These are phyloP conservation scores for Paxillus rubicundulus DNA, from an alignment of 768 basidiomycete species.

Conservation along the genomic window DNA sequence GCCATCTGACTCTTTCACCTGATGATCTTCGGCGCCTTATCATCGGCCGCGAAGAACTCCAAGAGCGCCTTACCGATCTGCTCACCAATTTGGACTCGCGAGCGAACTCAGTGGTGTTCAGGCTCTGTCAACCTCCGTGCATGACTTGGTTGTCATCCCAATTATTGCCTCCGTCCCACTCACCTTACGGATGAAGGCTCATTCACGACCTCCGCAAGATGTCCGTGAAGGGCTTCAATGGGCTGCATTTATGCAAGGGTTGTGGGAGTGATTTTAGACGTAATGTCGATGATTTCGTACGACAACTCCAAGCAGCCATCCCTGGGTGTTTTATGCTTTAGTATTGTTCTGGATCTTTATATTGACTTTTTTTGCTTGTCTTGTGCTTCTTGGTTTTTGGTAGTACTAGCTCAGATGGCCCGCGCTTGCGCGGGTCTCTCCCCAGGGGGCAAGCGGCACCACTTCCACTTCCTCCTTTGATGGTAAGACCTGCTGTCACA, in stretches of 20 bases:
- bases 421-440: too few species aligned
- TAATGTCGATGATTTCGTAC: neutral
- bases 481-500: too few species aligned
- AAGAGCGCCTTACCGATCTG: constrained; percentile 19
- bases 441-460: too few species aligned
- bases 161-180: constrained; percentile 8
- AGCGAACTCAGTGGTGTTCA: neutral
- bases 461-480: too few species aligned
- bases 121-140: constrained; percentile 3
- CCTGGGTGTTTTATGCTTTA: constrained; percentile 16
- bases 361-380: neutral
- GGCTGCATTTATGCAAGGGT: neutral
- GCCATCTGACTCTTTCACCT: constrained; percentile 28
- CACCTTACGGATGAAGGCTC: constrained; percentile 19
- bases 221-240: neutral
- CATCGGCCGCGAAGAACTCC: constrained; percentile 31
- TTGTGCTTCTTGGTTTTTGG: too few species aligned
- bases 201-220: constrained; percentile 20
- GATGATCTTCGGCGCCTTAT: constrained; percentile 31
- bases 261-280: neutral
- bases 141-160: constrained; percentile 5
- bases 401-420: too few species aligned
- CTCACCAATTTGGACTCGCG: constrained; percentile 12
- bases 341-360: neutral
- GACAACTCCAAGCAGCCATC: constrained; percentile 9